Percentiles rank a stretch among this genome's conserved stretches.
phyloP scores from a whole-genome alignment of 305 asterid genomes.

The Rubia tinctorum region DNA sequence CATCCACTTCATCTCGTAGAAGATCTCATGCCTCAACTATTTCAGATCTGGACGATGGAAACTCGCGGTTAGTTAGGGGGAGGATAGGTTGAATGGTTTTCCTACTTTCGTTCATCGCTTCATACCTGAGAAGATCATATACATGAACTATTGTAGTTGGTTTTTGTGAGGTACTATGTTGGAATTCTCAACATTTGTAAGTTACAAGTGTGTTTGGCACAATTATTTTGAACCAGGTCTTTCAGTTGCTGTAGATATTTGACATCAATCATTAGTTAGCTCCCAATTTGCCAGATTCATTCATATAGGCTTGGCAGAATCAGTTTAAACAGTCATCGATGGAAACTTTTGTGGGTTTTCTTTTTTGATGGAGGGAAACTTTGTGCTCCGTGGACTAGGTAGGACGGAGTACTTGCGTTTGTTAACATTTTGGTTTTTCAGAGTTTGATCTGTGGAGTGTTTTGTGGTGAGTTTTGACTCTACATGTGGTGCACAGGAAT shows the following conservation, averaged over 20 bases:
- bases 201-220: background rate
- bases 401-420: too few species aligned
- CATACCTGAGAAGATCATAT: background rate
- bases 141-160: background rate
- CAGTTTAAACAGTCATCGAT: too few species aligned
- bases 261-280: too few species aligned
- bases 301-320: too few species aligned
- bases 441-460: too few species aligned
- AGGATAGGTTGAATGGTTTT: slow-evolving; percentile 59
- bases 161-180: background rate
- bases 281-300: too few species aligned
- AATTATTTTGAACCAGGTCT: background rate
- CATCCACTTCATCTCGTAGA: slow-evolving; percentile 71
- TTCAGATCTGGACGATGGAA: slow-evolving; percentile 83
- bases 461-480: too few species aligned
- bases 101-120: background rate
- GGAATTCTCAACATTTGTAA: background rate
- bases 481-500: too few species aligned
- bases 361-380: too few species aligned
- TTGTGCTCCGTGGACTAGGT: too few species aligned
- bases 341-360: too few species aligned
- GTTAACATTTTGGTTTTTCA: too few species aligned
- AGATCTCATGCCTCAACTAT: slow-evolving; percentile 56
- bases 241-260: background rate
- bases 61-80: slow-evolving; percentile 82